These are phyloP conservation scores for Fusarium sambucinum DNA, from an alignment of 2,329 filamentous ascomycete genomes.

Conservation along the genomic window DNA sequence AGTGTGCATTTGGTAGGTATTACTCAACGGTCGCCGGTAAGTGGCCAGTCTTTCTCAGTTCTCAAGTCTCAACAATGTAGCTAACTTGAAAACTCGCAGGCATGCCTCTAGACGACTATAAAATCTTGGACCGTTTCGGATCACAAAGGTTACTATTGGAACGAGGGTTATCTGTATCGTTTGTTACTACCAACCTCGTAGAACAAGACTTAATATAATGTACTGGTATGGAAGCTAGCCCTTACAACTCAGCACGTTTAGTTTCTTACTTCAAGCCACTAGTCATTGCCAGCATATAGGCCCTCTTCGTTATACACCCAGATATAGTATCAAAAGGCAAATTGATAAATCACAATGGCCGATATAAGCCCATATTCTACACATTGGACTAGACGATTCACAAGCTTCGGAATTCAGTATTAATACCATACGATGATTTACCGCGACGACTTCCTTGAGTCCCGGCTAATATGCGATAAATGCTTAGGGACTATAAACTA, in stretches of 20 bases:
- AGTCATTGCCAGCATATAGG: not conserved
- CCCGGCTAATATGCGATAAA: not conserved
- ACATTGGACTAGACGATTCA: not conserved
- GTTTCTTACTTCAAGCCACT: not conserved
- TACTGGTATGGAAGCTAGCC: not conserved
- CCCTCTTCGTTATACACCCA: not conserved
- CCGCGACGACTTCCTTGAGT: not conserved
- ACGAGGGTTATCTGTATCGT: constrained; percentile 13
- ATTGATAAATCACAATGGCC: not conserved
- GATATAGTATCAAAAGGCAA: not conserved
- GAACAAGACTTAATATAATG: not conserved
- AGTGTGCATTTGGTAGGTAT: not conserved
- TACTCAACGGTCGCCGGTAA: not conserved
- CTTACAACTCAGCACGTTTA: not conserved
- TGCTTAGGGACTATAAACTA: not conserved
- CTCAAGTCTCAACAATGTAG: not conserved
- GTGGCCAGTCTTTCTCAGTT: not conserved
- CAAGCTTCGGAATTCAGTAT: not conserved
- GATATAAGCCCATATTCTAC: not conserved
- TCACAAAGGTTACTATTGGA: constrained; percentile 50
- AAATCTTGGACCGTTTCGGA: no score
- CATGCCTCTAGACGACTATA: accelerated
- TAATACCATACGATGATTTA: not conserved
- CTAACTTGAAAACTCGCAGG: not conserved
- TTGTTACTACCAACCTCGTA: not conserved